Percentiles rank a stretch among this genome's conserved stretches.
Conservation (phyloP, 352 stramenopile species). For the Phytophthora tentaculata region DNA sequence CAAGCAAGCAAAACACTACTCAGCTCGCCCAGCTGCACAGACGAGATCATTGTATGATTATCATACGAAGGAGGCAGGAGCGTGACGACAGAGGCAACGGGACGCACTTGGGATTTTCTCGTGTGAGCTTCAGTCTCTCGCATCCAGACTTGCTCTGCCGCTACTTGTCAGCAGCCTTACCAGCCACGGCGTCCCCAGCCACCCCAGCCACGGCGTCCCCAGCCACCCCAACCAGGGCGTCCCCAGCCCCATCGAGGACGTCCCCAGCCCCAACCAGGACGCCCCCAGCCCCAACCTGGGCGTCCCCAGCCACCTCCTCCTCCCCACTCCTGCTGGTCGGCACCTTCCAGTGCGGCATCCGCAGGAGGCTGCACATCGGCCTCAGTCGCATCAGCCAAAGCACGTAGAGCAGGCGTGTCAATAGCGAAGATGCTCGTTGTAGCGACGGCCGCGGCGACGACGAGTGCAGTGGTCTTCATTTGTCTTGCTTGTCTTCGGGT, state of each 20-base stretch:
- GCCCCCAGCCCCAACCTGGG: constrained; percentile 5
- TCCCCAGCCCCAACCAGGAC: constrained; percentile 11
- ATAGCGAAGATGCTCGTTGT: constrained; percentile 17
- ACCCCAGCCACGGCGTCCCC: constrained; percentile 5
- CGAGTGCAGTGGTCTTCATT: constrained; percentile 34
- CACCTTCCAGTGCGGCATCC: constrained; percentile 11
- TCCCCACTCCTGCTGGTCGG: constrained; percentile 19
- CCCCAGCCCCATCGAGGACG: constrained; percentile 11
- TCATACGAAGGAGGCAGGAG: constrained; percentile 2
- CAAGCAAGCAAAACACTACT: constrained; percentile 21
- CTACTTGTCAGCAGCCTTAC: constrained; percentile 11
- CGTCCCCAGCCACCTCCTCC: constrained; percentile 7
- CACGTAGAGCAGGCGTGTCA: constrained; percentile 26
- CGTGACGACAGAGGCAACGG: neutral
- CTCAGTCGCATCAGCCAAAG: constrained; percentile 22
- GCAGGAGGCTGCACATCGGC: constrained; percentile 8
- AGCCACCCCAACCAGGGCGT: constrained; percentile 7
- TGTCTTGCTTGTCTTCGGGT: constrained; percentile 10
- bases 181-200: constrained; percentile 16
- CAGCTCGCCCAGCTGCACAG: neutral
- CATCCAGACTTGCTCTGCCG: neutral
- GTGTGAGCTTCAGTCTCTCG: constrained; percentile 1
- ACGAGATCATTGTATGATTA: no score
- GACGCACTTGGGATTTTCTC: neutral
- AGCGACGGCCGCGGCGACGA: constrained; percentile 23